Base-by-base conservation (phyloP, 768 basidiomycete genomes). In the Leccinum disarticulatum region DNA sequence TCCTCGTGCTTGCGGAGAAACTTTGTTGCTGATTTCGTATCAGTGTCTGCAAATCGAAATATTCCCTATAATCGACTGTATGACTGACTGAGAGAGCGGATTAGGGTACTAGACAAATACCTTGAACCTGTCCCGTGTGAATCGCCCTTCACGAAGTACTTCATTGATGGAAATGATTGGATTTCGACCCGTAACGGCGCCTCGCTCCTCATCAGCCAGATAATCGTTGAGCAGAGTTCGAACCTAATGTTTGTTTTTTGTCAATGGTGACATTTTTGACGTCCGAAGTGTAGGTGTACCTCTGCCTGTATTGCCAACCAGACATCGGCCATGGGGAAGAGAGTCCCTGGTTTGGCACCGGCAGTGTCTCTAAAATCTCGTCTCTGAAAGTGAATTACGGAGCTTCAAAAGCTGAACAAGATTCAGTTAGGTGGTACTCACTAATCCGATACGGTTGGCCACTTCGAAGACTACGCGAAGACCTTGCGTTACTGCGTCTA, bases 131-230 rank as follows among this genome's bases (percentile, higher is more conserved):
- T 98, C 95, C 59, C 94, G 82, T 27, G 77, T 78, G 63, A 88
- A 86, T 65, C 85, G 88, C 36, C 92, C 91, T 56, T 93, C 91
- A 15, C 93, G 83, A 41, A 99, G 81, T 14, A 93, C 87, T 65
- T 98, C 97, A 65, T 95, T 97, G 72, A 98, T 93, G 1, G 95
- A 94, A 0, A 87, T 86, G 61, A 98, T 89, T 7, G 93, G 92
- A 71, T 95, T 94, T 49, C 94, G 82, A 6, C 91, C 87, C 22
- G 91, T 81, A 9, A 86, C 80, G 6, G 86, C 81, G 9, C 90
- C 89, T 74, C 87, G 87, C 62, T 93, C 89, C 64, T 96, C 95
- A 73, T 95, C 92, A n/a, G 87, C 89, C 2, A 99, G 79, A 76
- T 98, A 98, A 73, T 95, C 93, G 57, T 86, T 83, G 43, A 98